Base-by-base conservation (phyloP, 805 yeast genomes). In the Hanseniaspora hatyaiensis region DNA sequence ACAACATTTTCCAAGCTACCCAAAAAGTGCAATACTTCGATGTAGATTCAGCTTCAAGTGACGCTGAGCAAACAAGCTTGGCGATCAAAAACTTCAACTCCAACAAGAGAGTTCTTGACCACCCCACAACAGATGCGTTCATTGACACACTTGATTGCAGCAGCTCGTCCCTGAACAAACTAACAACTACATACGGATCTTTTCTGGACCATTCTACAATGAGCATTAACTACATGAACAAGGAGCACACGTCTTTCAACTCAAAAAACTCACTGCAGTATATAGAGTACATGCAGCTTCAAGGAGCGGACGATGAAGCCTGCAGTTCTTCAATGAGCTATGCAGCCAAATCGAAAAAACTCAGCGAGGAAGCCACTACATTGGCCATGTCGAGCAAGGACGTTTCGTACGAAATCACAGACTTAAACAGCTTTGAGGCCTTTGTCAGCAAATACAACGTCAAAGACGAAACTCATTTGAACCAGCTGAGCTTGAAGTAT, bases 71-170 rank as follows among this genome's bases (percentile, higher is more conserved):
- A 4, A n/a, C 23, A 11, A n/a, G 8, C 8, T 6, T 23, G 28
- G 19, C 39, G 22, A 36, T 36, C 4, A 18, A 18, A 15, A 37
- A 16, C 16, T 45, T 37, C 11, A 45, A 45, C 22, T n/a, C 18
- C n/a, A 36, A 45, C 29, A 45, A 45, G 18, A 36, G 29, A 6
- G 20, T 34, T 42, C 34, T 42, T 11, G 40, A 34, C 13, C 37
- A 36, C 26, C n/a, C 40, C 4, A 12, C 22, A 29, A 13, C 5
- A 13, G 18, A 37, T 18, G 11, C 40, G 3, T 3, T 23, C 4
- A n/a, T 26, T 15, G 40, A 37, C 16, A 15, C 22, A 9, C 16
- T 26, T 15, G 31, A 22, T 6, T 30, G 11, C 6, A 26, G 9
- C 11, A 26, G 29, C 11, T 8, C 11, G 11, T 24, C 18, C 16